Conservation (phyloP, 1,284 basidiomycete species). For the Irpex lacteus region DNA sequence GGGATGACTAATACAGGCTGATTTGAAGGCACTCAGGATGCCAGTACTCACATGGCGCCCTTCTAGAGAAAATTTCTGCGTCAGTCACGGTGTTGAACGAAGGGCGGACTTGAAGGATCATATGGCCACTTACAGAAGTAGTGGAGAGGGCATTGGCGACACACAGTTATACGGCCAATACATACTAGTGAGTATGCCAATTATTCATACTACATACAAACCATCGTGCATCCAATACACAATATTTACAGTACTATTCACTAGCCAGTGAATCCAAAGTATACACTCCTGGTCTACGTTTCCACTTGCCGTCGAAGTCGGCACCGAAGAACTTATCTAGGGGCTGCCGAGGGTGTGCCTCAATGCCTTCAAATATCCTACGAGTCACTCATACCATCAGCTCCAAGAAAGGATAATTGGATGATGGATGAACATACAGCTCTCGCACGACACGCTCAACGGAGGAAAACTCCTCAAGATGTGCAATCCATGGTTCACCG, state of each 20-base stretch:
- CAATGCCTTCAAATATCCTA: neutral
- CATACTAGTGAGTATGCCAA: too few relatives aligned
- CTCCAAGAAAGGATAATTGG: neutral
- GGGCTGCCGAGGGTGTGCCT: neutral
- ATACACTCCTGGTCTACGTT: neutral
- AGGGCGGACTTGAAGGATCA: too few relatives aligned
- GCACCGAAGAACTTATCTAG: neutral
- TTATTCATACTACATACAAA: too few relatives aligned
- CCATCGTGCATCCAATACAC: too few relatives aligned
- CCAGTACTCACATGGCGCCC: too few relatives aligned
- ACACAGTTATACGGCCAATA: too few relatives aligned
- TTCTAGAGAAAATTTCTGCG: too few relatives aligned
- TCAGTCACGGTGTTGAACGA: too few relatives aligned
- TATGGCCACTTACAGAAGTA: too few relatives aligned
- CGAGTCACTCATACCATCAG: neutral
- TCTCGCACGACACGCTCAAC: neutral
- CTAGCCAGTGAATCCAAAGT: neutral
- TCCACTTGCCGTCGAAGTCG: neutral
- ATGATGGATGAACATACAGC: neutral
- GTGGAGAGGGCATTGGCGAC: too few relatives aligned
- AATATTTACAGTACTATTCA: neutral
- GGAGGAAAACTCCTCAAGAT: neutral
- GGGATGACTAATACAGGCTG: too few relatives aligned
- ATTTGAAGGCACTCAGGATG: too few relatives aligned
- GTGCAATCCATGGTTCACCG: neutral